Conservation (phyloP, 192 early-diverging fungal genomes). For the Rhizophagus clarus region DNA sequence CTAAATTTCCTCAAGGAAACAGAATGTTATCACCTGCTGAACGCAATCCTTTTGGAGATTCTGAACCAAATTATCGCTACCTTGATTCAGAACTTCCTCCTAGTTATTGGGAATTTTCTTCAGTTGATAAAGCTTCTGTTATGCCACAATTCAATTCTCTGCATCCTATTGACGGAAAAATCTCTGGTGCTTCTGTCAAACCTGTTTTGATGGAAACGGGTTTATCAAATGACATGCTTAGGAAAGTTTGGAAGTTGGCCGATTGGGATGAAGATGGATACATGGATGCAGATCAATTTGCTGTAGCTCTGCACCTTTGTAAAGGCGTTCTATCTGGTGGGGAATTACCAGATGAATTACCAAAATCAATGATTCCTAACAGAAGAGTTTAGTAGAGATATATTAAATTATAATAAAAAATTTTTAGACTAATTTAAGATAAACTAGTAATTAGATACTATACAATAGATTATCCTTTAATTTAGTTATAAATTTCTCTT, state of each 20-base stretch:
- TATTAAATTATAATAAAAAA: too few species aligned
- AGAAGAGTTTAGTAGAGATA: background rate
- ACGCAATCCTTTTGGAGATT: constrained; percentile 54
- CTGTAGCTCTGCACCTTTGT: constrained; percentile 77
- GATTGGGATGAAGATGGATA: constrained; percentile 86
- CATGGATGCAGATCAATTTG: constrained; percentile 81
- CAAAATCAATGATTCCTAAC: constrained; percentile 46
- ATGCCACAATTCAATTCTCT: constrained; percentile 51
- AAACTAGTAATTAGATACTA: too few species aligned
- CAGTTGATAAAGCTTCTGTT: constrained; percentile 53
- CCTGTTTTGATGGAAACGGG: constrained; percentile 68
- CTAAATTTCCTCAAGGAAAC: constrained; percentile 72
- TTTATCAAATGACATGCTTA: constrained; percentile 61
- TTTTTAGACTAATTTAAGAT: too few species aligned
- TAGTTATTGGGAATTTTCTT: constrained; percentile 56
- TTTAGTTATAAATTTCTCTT: too few species aligned
- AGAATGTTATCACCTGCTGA: constrained; percentile 66
- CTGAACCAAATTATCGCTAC: constrained; percentile 17
- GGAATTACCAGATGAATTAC: constrained; percentile 51
- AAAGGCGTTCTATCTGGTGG: constrained; percentile 48
- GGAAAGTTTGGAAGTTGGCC: constrained; percentile 73
- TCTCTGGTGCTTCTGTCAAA: constrained; percentile 54
- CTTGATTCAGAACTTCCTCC: constrained; percentile 37
- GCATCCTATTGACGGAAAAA: constrained; percentile 58
- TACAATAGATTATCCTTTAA: too few species aligned